Percentiles rank a stretch among this genome's conserved stretches.
These are phyloP conservation scores for Phaeodactylum tricornutum DNA, from an alignment of 108 stramenopile genomes.

Conservation along the genomic window DNA sequence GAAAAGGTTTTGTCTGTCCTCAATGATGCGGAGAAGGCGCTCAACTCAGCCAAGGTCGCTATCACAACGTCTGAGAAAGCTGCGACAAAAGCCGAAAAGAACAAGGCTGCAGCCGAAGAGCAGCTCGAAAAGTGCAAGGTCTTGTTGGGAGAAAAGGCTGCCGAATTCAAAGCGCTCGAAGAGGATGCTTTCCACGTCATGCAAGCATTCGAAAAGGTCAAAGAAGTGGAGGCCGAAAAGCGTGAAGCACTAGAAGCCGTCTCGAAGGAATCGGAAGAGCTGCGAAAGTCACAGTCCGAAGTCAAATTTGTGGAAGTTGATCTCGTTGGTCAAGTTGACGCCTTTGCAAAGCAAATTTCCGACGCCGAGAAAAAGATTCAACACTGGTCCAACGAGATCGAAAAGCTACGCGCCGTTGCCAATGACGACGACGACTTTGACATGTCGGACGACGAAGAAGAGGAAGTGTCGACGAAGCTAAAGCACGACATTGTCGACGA, in stretches of 20 bases:
- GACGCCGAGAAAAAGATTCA: constrained; percentile 44
- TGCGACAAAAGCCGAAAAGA: constrained; percentile 45
- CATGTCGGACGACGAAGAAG: constrained; percentile 23
- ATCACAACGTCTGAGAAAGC: constrained; percentile 52
- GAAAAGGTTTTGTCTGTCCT: constrained; percentile 48
- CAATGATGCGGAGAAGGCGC: constrained; percentile 49
- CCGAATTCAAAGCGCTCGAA: constrained; percentile 57
- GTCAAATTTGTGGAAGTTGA: constrained; percentile 73
- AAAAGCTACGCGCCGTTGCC: constrained; percentile 26
- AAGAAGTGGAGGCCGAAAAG: constrained; percentile 60
- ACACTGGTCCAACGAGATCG: constrained; percentile 63
- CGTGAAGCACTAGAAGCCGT: constrained; percentile 45
- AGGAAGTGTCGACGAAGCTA: constrained; percentile 10
- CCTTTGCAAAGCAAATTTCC: constrained; percentile 55
- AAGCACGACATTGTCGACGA: constrained; percentile 18
- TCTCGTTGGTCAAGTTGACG: constrained; percentile 59
- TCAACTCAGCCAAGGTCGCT: constrained; percentile 67
- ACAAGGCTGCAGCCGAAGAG: constrained; percentile 34
- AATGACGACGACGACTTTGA: constrained; percentile 22
- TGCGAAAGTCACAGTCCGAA: constrained; percentile 56
- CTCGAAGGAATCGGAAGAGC: constrained; percentile 49
- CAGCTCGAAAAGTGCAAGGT: constrained; percentile 37
- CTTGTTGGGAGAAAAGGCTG: constrained; percentile 39
- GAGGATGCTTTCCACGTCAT: constrained; percentile 51
- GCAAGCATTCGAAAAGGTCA: constrained; percentile 65